Evolutionary conservation across 495 filamentous ascomycete genomes (phyloP), one percentile per base, ranked within the genome.

Genomic region (Penicillium longicatenatum): DNA sequence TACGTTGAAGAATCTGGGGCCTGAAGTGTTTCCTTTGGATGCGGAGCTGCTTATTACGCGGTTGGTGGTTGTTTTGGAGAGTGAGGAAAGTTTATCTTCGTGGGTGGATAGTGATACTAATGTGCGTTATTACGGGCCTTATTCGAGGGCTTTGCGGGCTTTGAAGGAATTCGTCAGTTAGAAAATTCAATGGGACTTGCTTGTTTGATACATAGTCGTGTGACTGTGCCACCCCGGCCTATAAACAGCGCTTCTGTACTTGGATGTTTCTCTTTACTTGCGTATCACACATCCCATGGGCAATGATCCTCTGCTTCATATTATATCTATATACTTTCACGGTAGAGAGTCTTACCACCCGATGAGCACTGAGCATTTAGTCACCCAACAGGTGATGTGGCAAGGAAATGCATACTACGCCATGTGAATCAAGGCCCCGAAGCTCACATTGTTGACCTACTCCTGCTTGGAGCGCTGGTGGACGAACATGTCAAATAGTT

Each of bases 31-130:
- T 35, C 7, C 31, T 35, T 11, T 35, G 31, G 31, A 35, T 14
- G 11, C 31, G 10, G 31, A 35, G 10, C 31, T 35, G 31, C 31
- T 35, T 35, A 35, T 35, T 11, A 35, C 8, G 9, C 4, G 12
- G 12, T 14, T 35, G 11, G 42, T 44, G 19, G 42, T 10, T 44
- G 12, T 44, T 11, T 22, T 44, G n/a, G 42, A 44, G 42, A 19
- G n/a, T 16, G 42, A 44, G 9, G 42, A 44, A n/a, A 19, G 42
- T 16, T 11, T 19, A n/a, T 44, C 42, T 44, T 44, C 42, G n/a
- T 44, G 42, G 42, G 42, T 19, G 21, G 42, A 44, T 44, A 22
- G 42, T 7, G 42, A 44, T 44, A 22, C 42, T 22, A 44, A 44
- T 44, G 42, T 44, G 1, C 19, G 42, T 16, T 16, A 22, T 19